Base-by-base conservation (phyloP, 805 yeast genomes). In the Clavispora santaluciae region DNA sequence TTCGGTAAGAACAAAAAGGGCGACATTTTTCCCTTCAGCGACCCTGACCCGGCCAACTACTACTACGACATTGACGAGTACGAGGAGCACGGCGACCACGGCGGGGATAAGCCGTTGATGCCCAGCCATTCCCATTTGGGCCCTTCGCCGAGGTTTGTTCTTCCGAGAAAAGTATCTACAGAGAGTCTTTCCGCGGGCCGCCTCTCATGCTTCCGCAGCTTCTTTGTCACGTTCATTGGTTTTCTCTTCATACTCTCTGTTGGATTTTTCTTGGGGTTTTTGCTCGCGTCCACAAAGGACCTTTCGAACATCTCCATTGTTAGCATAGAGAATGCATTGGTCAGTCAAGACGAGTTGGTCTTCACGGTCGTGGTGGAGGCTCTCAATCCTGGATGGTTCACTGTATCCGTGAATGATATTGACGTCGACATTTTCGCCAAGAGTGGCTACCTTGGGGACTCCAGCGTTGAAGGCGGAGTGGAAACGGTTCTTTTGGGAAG, bases 361-460 rank as follows among this genome's bases (percentile, higher is more conserved):
- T 88, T 91, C 64, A 86, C 83, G 56, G 65, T 91, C 51, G 75
- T 78, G 2, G 77, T 88, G 17, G 83, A 79, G 44, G 95, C 95
- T 0, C 78, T 82, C 52, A 91, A 91, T 58, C 96, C 96, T 0
- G 96, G 97, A 0, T 75, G 90, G 62, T 70, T 89, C 49, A 72
- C 84, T 2, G 78, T 89, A 5, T 64, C 68, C 2, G 70, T 90
- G 2, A 67, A 70, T 31, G 77, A 79, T 11, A 81, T 83, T 8
- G 91, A 86, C 49, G 61, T 91, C 31, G 97, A 91, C 58, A 70
- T 91, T 2, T 91, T 91, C 68, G 97, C 91, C 1, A 81, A 80
- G 51, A 77, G 86, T 35, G 72, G 79, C 6, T 75, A 72, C 50
- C 55, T 76, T 23, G 37, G 33, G 7, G 45, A 39, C 12, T 31